Base-by-base conservation (phyloP, 2,329 filamentous ascomycete genomes). In the Epichloe uncinata region DNA sequence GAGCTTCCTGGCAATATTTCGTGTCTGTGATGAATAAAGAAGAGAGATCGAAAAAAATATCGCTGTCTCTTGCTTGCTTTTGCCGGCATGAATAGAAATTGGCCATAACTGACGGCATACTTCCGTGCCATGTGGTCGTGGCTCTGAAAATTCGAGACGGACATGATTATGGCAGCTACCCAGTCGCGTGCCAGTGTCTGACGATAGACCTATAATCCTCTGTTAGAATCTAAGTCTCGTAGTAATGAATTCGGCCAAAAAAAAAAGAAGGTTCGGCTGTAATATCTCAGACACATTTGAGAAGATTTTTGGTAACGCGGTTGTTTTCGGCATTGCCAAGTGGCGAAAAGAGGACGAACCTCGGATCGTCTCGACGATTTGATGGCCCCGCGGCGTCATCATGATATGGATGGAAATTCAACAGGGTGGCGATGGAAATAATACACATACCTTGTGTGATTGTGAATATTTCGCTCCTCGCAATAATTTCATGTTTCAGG, bases 251-350 rank as follows among this genome's bases (percentile, higher is more conserved):
- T 7, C 8, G 4, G 12, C 16, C 5, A 22, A 22, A 5, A 13
- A n/a, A n/a, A 2, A 37, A 9, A 46, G 13, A 36, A 34, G 26
- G 12, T 20, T 18, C 26, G 8, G 8, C 26, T 30, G 1, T 30
- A 2, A 26, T 41, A 50, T 58, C 63, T 80, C 78, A 80, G 75
- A 80, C 64, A 71, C 61, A 54, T 62, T 74, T 78, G 79, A 83
- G 79, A 82, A 83, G 79, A 82, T 82, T 69, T 66, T 63, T 49
- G 55, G 66, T 72, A 69, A 70, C 70, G 78, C 79, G 81, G 79
- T 78, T 73, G 67, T 77, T 77, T 66, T 77, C 79, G 74, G 68
- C 78, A 81, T 67, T 53, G 56, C 58, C 60, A 53, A 58, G 60
- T 44, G 48, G 61, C 55, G 52, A 50, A 43, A 16, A 26, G 5